Evolutionary conservation across 1,284 basidiomycete genomes (phyloP).

Genomic region (Agaricales sp.): DNA sequence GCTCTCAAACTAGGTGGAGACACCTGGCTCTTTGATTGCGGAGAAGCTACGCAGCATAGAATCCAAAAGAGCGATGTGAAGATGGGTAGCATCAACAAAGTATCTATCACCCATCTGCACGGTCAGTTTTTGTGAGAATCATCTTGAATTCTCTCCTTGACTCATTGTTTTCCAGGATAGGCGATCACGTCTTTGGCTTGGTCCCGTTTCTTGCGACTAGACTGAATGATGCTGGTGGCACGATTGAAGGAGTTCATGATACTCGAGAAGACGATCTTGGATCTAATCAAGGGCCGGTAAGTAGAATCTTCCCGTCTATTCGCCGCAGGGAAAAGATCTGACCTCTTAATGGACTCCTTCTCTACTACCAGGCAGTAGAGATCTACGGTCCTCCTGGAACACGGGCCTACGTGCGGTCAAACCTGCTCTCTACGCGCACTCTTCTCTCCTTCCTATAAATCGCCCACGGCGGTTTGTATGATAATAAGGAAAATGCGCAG

Average conservation of each 20-base stretch:
- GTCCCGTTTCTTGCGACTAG: constrained; percentile 61
- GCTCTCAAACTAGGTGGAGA: constrained; percentile 53
- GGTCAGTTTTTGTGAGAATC: constrained; percentile 33
- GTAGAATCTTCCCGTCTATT: constrained; percentile 12
- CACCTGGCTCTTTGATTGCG: constrained; percentile 85
- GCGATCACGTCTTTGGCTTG: constrained; percentile 82
- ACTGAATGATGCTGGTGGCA: constrained; percentile 62
- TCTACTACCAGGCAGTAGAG: too few relatives aligned
- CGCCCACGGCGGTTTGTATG: too few relatives aligned
- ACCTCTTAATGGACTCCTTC: too few relatives aligned
- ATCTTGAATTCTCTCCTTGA: background rate
- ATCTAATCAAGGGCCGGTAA: constrained; percentile 21
- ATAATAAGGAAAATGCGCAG: too few relatives aligned
- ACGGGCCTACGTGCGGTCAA: constrained; percentile 71
- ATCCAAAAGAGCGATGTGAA: constrained; percentile 64
- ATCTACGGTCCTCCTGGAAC: constrained; percentile 87
- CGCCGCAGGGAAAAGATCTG: too few relatives aligned
- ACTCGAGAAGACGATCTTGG: constrained; percentile 27
- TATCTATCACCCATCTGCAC: constrained; percentile 91
- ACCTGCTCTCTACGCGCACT: constrained; percentile 64
- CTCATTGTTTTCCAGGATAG: constrained; percentile 25
- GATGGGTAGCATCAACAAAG: constrained; percentile 73
- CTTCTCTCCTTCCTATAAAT: constrained; percentile 66
- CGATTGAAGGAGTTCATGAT: constrained; percentile 49
- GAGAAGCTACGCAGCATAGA: constrained; percentile 82